These are phyloP conservation scores for Pascua sp. DNA, from an alignment of 1,284 basidiomycete genomes.

Conservation along the genomic window DNA sequence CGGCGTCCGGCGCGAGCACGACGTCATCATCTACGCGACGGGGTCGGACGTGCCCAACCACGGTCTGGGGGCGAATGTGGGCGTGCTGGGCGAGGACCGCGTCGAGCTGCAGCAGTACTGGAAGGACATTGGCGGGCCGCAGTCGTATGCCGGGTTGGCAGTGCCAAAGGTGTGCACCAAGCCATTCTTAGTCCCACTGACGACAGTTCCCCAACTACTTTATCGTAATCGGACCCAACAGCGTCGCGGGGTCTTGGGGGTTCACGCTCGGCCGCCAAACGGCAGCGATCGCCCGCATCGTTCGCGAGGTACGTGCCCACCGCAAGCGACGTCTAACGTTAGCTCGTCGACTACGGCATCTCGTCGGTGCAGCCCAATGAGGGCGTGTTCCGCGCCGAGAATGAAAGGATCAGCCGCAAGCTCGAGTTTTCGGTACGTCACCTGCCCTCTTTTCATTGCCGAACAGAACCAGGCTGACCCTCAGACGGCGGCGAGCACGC, in stretches of 20 bases:
- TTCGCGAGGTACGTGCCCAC: neutral
- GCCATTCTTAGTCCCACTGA: neutral
- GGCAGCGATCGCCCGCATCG: constrained; percentile 14
- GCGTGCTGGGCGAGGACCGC: constrained; percentile 25
- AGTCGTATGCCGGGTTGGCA: constrained; percentile 27
- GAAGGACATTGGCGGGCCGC: constrained; percentile 24
- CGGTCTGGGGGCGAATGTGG: constrained; percentile 31
- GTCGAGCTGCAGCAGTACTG: constrained; percentile 25
- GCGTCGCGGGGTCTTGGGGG: constrained; percentile 21
- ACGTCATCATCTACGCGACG: constrained; percentile 17
- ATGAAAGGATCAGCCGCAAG: constrained; percentile 4
- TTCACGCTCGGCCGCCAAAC: constrained; percentile 21
- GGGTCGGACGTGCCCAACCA: constrained; percentile 31
- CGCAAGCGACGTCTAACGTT: neutral
- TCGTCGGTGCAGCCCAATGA: constrained; percentile 18
- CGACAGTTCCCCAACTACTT: constrained; percentile 28
- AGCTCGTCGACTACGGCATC: constrained; percentile 17
- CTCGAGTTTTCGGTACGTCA: neutral
- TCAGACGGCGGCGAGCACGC: neutral
- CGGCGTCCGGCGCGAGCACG: constrained; percentile 19
- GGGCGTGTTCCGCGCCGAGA: constrained; percentile 13
- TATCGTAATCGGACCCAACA: constrained; percentile 26
- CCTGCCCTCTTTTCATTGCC: no score
- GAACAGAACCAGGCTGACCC: no score
- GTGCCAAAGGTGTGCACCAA: constrained; percentile 17